phyloP scores from a whole-genome alignment of 140 eudicot genomes.

The Cichorium intybus region DNA sequence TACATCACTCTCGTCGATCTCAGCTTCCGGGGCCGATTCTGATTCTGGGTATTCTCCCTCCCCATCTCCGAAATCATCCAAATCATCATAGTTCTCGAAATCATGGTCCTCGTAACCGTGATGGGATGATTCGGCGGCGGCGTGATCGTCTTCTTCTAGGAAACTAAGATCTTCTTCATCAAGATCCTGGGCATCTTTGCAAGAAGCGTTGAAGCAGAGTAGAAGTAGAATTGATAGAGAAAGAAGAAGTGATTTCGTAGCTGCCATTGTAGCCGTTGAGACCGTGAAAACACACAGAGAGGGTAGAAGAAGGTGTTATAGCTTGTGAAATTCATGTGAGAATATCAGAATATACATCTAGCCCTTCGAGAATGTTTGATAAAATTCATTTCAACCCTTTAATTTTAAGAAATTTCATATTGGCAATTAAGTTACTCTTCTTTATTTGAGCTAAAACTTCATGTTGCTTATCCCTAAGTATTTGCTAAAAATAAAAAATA shows the following conservation, averaged over 20 bases:
- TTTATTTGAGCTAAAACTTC: not conserved
- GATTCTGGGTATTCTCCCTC: conserved; percentile 33
- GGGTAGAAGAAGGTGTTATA: not conserved
- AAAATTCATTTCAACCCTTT: conserved; percentile 1
- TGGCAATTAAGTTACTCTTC: not conserved
- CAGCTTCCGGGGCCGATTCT: conserved; percentile 19
- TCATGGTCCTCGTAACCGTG: conserved; percentile 28
- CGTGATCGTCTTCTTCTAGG: conserved; percentile 42
- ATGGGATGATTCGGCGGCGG: conserved; percentile 27
- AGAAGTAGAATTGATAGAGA: conserved; percentile 30
- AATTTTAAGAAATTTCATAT: not conserved
- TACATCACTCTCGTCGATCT: conserved; percentile 65
- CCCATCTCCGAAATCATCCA: conserved; percentile 10
- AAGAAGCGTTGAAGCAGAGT: conserved; percentile 16
- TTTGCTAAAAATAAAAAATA: not conserved
- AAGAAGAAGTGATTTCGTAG: conserved; percentile 19
- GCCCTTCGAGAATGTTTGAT: conserved; percentile 12
- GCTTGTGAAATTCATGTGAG: not conserved
- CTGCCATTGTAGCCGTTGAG: conserved; percentile 35
- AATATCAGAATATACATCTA: not conserved
- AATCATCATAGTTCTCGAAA: conserved; percentile 48
- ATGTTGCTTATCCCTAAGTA: not conserved
- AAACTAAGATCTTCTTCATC: conserved; percentile 42
- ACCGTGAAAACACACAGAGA: conserved; percentile 11
- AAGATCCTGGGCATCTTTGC: conserved; percentile 19